A percentile compares a stretch with the other conserved stretches of the same genome.
Conservation (phyloP, 495 filamentous ascomycete genomes). For the Podospora fimiseda region DNA sequence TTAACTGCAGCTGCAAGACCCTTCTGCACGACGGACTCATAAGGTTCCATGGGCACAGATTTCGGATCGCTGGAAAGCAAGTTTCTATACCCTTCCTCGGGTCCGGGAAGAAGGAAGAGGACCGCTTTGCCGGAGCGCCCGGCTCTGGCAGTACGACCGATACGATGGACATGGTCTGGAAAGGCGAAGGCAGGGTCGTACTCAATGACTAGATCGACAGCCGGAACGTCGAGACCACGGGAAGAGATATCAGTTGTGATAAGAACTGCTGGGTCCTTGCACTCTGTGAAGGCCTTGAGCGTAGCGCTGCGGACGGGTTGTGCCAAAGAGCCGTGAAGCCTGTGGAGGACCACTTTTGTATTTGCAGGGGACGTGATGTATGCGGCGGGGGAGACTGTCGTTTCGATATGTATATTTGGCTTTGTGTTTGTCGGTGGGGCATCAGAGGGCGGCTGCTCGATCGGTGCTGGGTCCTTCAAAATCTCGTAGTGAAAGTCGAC, state of each 20-base stretch:
- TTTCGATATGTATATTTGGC: slow-evolving; percentile 25
- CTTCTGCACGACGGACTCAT: slow-evolving; percentile 49
- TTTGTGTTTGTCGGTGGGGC: slow-evolving; percentile 21
- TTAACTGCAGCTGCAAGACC: slow-evolving; percentile 42
- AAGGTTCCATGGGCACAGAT: slow-evolving; percentile 27
- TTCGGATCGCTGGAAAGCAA: slow-evolving; percentile 50
- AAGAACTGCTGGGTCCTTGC: slow-evolving; percentile 63
- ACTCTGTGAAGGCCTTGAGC: slow-evolving; percentile 64
- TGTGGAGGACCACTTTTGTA: slow-evolving; percentile 61
- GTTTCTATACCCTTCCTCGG: slow-evolving; percentile 82
- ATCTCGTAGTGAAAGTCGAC: slow-evolving; percentile 94
- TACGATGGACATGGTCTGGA: slow-evolving; percentile 87
- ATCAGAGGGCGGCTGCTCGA: slow-evolving; percentile 18
- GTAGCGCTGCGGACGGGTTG: slow-evolving; percentile 83
- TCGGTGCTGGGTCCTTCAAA: slow-evolving; percentile 50
- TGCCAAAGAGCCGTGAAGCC: slow-evolving; percentile 87
- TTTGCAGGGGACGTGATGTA: slow-evolving; percentile 47
- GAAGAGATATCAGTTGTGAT: slow-evolving; percentile 94
- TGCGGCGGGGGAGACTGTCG: slow-evolving; percentile 37
- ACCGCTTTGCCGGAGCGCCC: slow-evolving; percentile 81
- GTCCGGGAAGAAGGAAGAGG: slow-evolving; percentile 83
- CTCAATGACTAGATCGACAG: slow-evolving; percentile 88
- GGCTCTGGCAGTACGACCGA: slow-evolving; percentile 89
- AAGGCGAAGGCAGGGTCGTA: slow-evolving; percentile 90
- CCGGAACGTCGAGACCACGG: slow-evolving; percentile 87